Evolutionary conservation across 495 filamentous ascomycete genomes (phyloP), one percentile per base, ranked within the genome.

Genomic region (Aspergillus diversus): DNA sequence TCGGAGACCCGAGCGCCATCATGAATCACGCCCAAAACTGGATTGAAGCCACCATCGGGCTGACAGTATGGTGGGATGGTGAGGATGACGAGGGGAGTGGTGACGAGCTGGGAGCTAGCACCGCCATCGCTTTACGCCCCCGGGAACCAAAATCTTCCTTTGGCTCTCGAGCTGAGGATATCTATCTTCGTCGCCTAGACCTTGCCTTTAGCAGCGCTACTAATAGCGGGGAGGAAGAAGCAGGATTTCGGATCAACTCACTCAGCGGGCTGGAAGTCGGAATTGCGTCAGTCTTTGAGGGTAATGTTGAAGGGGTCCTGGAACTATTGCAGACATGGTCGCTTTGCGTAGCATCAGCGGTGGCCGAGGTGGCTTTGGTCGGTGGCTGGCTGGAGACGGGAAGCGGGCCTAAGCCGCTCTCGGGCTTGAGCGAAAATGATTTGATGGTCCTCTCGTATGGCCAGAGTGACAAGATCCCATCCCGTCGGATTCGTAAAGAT

Each of bases 41-140:
- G 93, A 82, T 92, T 50, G 93, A 97, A 74, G 92, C 92, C 0
- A 89, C 89, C 2, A 74, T 96, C 53, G 89, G 86, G 5, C 74
- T 96, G 50, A 89, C 92, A 9, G 87, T 88, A 0, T 97, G 93
- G 93, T 96, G 92, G 92, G 87, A 92, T 71, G 90, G 93, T 39
- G 84, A 90, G 15, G 87, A 88, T 56, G 82, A 88, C 16, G 72
- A 69, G 11, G 70, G 70, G 15, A 59, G 72, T 0, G 67, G 68
- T 33, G 47, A 52, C 7, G 56, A 48, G 33, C 64, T 75, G 17
- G 66, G 63, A 16, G 64, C 70, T 11, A 72, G 70, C 59, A 65
- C 61, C 27, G 71, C 65, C 32, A 60, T 71, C 39, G 73, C 75
- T 58, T 54, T 66, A 43, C 74, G 72, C 33, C 71, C 71, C 15